These are phyloP conservation scores for Saccharomycodes ludwigii DNA, from an alignment of 805 yeast species.

Conservation along the genomic window DNA sequence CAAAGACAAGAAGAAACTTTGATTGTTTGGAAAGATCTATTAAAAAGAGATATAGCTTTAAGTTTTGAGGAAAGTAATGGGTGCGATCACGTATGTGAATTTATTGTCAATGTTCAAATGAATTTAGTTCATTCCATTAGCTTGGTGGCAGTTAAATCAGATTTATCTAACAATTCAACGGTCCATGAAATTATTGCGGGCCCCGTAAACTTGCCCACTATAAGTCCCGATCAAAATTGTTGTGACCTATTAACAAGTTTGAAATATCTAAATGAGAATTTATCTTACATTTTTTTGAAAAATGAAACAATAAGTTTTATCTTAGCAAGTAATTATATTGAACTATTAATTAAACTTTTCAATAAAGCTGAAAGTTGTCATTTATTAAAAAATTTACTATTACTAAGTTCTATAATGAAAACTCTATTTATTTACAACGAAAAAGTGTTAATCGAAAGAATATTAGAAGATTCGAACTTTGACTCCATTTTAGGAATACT, in stretches of 20 bases:
- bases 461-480: slow-evolving; percentile 40
- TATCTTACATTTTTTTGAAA: slow-evolving; percentile 45
- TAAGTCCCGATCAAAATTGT: slow-evolving; percentile 33
- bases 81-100: slow-evolving; percentile 73
- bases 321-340: slow-evolving; percentile 39
- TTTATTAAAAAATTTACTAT: slow-evolving; percentile 44
- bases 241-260: slow-evolving; percentile 39
- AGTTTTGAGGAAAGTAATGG: slow-evolving; percentile 90
- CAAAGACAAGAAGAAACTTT: slow-evolving; percentile 91
- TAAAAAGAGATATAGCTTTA: slow-evolving; percentile 67
- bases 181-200: slow-evolving; percentile 70
- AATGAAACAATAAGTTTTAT: slow-evolving; percentile 50
- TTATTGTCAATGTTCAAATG: slow-evolving; percentile 57
- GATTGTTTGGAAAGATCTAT: slow-evolving; percentile 81
- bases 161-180: slow-evolving; percentile 35
- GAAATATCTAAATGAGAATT: slow-evolving; percentile 45
- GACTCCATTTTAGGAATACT: slow-evolving; percentile 62
- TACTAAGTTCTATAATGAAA: slow-evolving; percentile 64
- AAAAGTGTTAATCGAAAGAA: slow-evolving; percentile 40
- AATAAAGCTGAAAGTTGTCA: slow-evolving; percentile 40
- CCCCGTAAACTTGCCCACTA: slow-evolving; percentile 58
- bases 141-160: slow-evolving; percentile 52
- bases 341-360: slow-evolving; percentile 40
- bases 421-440: slow-evolving; percentile 64
- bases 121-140: slow-evolving; percentile 53